Percentiles rank a stretch among this genome's conserved stretches.
phyloP scores from a whole-genome alignment of 805 yeast species.

The Yamadazyma kitorensis region DNA sequence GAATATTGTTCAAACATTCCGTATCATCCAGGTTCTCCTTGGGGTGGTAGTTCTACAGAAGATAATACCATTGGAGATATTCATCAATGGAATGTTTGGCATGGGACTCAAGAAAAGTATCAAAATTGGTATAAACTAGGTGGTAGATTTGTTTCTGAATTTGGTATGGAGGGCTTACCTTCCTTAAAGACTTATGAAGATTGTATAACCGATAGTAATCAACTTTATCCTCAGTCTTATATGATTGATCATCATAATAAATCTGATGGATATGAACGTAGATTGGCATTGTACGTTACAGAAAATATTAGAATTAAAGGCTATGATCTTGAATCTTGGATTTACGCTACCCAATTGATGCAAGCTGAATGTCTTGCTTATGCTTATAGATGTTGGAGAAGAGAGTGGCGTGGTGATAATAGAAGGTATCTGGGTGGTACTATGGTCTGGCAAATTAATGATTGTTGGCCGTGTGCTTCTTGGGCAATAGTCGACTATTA shows the following conservation, averaged over 20 bases:
- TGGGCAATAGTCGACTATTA: slow-evolving; percentile 47
- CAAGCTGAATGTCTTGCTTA: slow-evolving; percentile 47
- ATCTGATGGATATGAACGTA: slow-evolving; percentile 43
- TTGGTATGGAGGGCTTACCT: slow-evolving; percentile 52
- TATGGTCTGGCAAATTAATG: slow-evolving; percentile 52
- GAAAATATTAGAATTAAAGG: slow-evolving; percentile 37
- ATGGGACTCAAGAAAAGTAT: slow-evolving; percentile 42
- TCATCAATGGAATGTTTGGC: slow-evolving; percentile 59
- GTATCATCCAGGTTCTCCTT: slow-evolving; percentile 49
- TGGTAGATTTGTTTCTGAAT: slow-evolving; percentile 50
- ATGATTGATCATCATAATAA: slow-evolving; percentile 47
- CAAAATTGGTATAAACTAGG: slow-evolving; percentile 45
- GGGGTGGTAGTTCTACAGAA: slow-evolving; percentile 37
- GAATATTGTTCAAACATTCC: slow-evolving; percentile 20
- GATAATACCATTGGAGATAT: slow-evolving; percentile 47
- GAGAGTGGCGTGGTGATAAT: slow-evolving; percentile 41
- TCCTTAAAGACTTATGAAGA: slow-evolving; percentile 28
- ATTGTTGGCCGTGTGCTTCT: slow-evolving; percentile 50
- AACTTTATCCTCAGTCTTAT: slow-evolving; percentile 42
- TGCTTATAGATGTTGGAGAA: slow-evolving; percentile 45
- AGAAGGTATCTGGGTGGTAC: slow-evolving; percentile 36
- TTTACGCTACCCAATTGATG: slow-evolving; percentile 45
- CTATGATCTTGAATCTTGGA: slow-evolving; percentile 27
- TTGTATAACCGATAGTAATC: slow-evolving; percentile 33
- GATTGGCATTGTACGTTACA: slow-evolving; percentile 41